Base-by-base conservation (phyloP, 2,329 filamentous ascomycete genomes). In the Venturia carpophila region DNA sequence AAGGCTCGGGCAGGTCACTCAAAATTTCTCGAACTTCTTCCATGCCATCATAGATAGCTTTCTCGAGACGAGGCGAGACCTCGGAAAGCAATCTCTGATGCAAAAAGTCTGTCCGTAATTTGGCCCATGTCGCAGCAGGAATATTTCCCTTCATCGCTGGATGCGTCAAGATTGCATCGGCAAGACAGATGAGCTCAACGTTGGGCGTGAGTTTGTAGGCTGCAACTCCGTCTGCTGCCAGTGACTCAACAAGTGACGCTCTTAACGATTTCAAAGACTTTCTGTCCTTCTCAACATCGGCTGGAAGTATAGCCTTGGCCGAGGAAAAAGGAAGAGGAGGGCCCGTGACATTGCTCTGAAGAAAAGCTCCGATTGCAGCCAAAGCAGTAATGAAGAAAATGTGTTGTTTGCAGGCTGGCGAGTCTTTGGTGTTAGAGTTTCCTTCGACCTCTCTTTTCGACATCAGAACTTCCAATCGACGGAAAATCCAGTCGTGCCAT, bases 311-410 rank as follows among this genome's bases (percentile, higher is more conserved):
- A 1, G 78, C 68, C 15, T 81, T 75, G 3, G 81, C 76, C 2
- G 82, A 76, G 30, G 76, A 75, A 71, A 86, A 87, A 0, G 80
- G 77, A n/a, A 96, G 79, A 0, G 91, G 87, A 0, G 92, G 92
- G 0, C 92, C 92, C 3, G 92, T 96, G 64, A 95, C 89, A 73
- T 91, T 96, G 0, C 86, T 86, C 74, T 97, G 92, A 19, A 96
- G 76, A 73, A 96, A 97, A 13, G 87, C 84, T 71, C 91, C 83
- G 13, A 96, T 80, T 1, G 88, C 84, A 1, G 88, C 86, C 60
- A 90, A 78, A 11, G 86, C 90, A 42, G 89, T 78, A 56, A 84
- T 78, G 64, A 85, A 77, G 58, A 78, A 73, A 2, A 79, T 68
- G 65, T 76, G 71, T 68, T 66, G 21, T 71, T 65, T 43, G 43